phyloP scores from a whole-genome alignment of 1,284 basidiomycete genomes.

The Ustilago sp. region DNA sequence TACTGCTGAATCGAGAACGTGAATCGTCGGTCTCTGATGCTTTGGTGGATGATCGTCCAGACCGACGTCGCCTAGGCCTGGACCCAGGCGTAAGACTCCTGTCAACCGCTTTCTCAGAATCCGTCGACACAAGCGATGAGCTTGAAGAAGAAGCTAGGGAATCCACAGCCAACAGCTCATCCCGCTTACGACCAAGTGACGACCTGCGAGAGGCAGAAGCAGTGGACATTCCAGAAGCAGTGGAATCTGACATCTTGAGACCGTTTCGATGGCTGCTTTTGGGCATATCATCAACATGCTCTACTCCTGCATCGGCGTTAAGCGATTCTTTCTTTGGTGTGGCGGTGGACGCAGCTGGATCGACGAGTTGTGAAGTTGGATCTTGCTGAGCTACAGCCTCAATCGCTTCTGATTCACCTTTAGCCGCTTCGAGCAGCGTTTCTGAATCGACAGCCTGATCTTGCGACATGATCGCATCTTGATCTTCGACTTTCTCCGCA shows the following conservation, averaged over 20 bases:
- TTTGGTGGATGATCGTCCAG: conserved; percentile 18
- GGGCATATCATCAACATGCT: conserved; percentile 12
- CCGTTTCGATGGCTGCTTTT: conserved; percentile 2
- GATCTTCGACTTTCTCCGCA: not conserved
- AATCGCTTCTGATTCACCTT: conserved; percentile 37
- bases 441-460: conserved; percentile 32
- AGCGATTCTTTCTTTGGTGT: conserved; percentile 26
- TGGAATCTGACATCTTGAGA: conserved; percentile 1
- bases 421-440: conserved; percentile 44
- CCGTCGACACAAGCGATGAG: conserved; percentile 24
- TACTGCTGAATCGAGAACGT: conserved; percentile 12
- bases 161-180: not conserved
- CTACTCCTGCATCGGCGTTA: not conserved
- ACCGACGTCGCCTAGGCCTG: conserved; percentile 17
- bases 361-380: conserved; percentile 25
- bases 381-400: conserved; percentile 31
- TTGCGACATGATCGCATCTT: not conserved
- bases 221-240: conserved; percentile 13
- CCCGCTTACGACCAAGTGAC: conserved; percentile 22
- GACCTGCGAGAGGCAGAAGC: conserved; percentile 22
- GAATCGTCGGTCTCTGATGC: conserved; percentile 33
- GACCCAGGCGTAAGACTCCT: conserved; percentile 28
- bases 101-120: conserved; percentile 33
- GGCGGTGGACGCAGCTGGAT: conserved; percentile 25
- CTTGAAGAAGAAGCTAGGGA: conserved; percentile 19